Base-by-base conservation (phyloP, 2,329 filamentous ascomycete species). In the Phaeosphaeriaceae sp. region DNA sequence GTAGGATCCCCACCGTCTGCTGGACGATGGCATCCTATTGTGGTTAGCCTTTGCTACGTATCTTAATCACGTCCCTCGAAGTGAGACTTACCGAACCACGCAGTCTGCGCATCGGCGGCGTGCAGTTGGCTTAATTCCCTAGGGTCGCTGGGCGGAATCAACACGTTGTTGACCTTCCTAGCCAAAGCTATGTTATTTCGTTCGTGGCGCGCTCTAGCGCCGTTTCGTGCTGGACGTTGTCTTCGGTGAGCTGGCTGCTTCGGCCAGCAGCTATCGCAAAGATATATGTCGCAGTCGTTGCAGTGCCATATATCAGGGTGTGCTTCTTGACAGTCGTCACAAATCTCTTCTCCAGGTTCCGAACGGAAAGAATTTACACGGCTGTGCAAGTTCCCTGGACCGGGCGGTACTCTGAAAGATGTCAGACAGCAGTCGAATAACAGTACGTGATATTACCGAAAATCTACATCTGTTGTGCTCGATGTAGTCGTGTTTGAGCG, bases 281-380 rank as follows among this genome's bases (percentile, higher is more conserved):
- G 44, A 46, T 46, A 46, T 21, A 46, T 46, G 20, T 46, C 24
- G 44, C 44, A 46, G 44, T 46, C 44, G 44, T 46, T 46, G 44
- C 44, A 46, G 11, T 22, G 24, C 10, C 7, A 46, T 21, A 24
- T 46, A 24, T 24, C 20, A 19, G 19, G 20, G 24, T 9, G 13
- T 21, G 44, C 11, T 21, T 46, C 24, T 24, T 46, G 44, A 22
- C 44, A 46, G 20, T 46, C 44, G 24, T 46, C 44, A 19, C 44
- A 46, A 24, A 24, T 46, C 20, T 46, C 44, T 17, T 46, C 44
- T 17, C 44, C 44, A 17, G 21, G 44, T 21, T 24, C 20, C 7
- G 44, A 46, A 46, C 20, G 44, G 20, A 46, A 46, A 24, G 44
- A 46, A 20, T 46, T 46, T 17, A 46, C 44, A 21, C 44, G 44